Evolutionary conservation across 306 rosid species (phyloP).

Genomic region (Ochetophila trinervis): DNA sequence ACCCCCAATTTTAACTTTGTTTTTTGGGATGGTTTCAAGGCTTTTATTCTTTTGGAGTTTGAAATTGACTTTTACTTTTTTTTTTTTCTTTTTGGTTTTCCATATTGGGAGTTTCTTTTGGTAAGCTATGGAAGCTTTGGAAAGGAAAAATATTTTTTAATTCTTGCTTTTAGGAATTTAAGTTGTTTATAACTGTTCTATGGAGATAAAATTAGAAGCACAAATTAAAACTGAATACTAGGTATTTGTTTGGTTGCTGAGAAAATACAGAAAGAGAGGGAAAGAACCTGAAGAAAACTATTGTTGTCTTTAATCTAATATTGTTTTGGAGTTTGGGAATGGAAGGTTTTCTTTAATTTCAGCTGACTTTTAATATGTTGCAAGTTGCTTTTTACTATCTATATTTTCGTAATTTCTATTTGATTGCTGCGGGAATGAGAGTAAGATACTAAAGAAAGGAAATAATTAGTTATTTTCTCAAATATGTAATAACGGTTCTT

Average conservation of each 20-base stretch:
- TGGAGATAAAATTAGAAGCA: slow-evolving; percentile 3
- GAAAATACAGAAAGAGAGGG: too few relatives aligned
- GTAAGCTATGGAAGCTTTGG: slow-evolving; percentile 25
- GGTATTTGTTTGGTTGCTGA: neutral
- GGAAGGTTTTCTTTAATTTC: neutral
- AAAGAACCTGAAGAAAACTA: neutral
- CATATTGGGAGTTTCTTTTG: slow-evolving; percentile 16
- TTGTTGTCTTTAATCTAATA: neutral
- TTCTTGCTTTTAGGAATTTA: neutral
- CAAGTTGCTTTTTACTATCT: too few relatives aligned
- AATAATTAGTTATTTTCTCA: neutral
- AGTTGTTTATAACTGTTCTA: neutral
- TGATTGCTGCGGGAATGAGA: neutral
- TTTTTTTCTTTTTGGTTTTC: too few relatives aligned
- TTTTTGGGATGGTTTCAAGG: neutral
- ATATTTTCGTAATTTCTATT: neutral
- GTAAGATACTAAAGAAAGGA: neutral
- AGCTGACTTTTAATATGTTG: neutral
- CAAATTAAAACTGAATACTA: neutral
- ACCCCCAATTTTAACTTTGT: slow-evolving; percentile 8
- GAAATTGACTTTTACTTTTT: slow-evolving; percentile 1
- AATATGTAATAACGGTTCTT: neutral
- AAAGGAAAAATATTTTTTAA: slow-evolving; percentile 11
- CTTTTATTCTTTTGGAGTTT: neutral
- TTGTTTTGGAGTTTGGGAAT: neutral